Evolutionary conservation across 106 monocot genomes (phyloP), one percentile per base, ranked within the genome.

Genomic region (Posidonia australis): DNA sequence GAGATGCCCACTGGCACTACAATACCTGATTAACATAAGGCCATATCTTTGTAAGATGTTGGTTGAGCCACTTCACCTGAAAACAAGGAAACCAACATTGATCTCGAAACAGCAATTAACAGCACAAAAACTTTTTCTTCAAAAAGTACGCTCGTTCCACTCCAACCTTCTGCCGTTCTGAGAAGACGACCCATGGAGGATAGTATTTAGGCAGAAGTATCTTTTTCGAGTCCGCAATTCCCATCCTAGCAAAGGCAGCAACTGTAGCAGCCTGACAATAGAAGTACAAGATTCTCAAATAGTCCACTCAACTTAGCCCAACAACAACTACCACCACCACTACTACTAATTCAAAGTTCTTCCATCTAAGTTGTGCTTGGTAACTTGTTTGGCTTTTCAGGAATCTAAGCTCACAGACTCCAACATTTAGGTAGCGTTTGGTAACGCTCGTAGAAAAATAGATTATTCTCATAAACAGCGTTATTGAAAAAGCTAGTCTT

Each of bases 11-110:
- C 36, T 36, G 7, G 36, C 36, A 36, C 25, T 16, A 26, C 22
- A 24, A n/a, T 55, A 96, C 94, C 90, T 90, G 73, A 76, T 96
- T 70, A 45, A 96, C 82, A 79, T 74, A 96, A 74, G 94, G 94
- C 94, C 94, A 96, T n/a, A 96, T 84, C 77, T 96, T 87, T 47
- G 65, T 83, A 36, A 96, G 65, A 19, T 90, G 61, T 57, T 32
- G 66, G 71, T 96, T 96, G 51, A 96, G 86, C 94, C 94, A 96
- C 31, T 84, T 78, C 61, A 96, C 56, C 94, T 96, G 94, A 29
- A 54, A 74, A 57, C 31, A 58, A 84, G 3, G 57, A 56, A 43
- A 71, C 18, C 12, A 17, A 43, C 7, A 48, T 79, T 67, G 82
- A 47, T 49, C 63, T 13, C 24, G 25, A 24, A 20, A 64, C 23